A percentile compares a stretch with the other conserved stretches of the same genome.
Conservation (phyloP, 495 filamentous ascomycete genomes). For the Neurospora sp. region DNA sequence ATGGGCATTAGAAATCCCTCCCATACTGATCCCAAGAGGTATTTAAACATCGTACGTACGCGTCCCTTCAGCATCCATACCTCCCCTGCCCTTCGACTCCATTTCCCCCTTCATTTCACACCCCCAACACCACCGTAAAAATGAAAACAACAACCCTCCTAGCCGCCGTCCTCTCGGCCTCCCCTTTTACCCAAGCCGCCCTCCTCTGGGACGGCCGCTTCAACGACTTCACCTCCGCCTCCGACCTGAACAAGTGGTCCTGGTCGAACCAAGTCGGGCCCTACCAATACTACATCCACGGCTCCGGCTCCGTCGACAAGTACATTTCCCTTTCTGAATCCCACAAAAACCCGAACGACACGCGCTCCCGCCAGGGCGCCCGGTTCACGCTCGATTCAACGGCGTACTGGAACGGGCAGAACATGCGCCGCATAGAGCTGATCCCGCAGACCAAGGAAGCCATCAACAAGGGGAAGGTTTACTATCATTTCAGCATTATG, state of each 20-base stretch:
- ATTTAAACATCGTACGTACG: not conserved
- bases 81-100: not conserved
- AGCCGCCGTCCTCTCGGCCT: conserved; percentile 2
- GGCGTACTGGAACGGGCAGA: conserved; percentile 46
- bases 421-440: conserved; percentile 44
- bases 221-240: conserved; percentile 41
- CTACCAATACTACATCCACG: conserved; percentile 69
- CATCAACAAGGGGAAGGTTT: conserved; percentile 51
- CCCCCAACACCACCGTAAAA: not conserved
- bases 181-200: conserved; percentile 14
- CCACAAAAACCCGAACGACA: conserved; percentile 58
- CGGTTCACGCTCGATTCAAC: conserved; percentile 56
- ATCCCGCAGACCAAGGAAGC: conserved; percentile 57
- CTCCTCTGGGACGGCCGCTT: conserved; percentile 54
- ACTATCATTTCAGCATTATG: conserved; percentile 51
- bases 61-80: not conserved
- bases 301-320: conserved; percentile 37
- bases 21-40: not conserved
- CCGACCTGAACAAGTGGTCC: conserved; percentile 49
- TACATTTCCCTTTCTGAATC: conserved; percentile 41
- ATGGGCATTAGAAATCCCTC: not conserved
- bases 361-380: conserved; percentile 46
- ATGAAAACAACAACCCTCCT: conserved; percentile 18
- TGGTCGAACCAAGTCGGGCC: conserved; percentile 56
- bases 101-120: not conserved